Base-by-base conservation (phyloP, 2,329 filamentous ascomycete species). In the Fusarium vanettenii region DNA sequence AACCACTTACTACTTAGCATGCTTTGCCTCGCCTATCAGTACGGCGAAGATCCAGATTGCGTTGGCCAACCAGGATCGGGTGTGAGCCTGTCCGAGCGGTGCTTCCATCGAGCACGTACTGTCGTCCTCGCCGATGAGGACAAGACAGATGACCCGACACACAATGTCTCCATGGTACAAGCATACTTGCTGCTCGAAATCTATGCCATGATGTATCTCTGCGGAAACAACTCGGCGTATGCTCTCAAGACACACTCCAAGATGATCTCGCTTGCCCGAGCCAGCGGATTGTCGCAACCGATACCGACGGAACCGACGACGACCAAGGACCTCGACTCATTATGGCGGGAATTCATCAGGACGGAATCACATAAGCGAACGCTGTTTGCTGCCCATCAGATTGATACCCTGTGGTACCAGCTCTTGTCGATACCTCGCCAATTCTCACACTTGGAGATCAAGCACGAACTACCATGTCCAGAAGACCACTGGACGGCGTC, bases 331-430 rank as follows among this genome's bases (percentile, higher is more conserved):
- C 63, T 69, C 0, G 57, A 66, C 39, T 78, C 82, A 2, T 72
- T 86, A 6, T 86, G 84, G 85, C 74, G 73, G n/a, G 70, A 81
- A 41, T 85, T 85, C 45, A 78, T 82, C 39, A 73, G 72, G 59
- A 68, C 79, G 0, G 85, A 86, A 67, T 84, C 84, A 0, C 80
- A 81, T 45, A 86, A 86, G 65, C 81, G 85, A 20, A 86, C 85
- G 0, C 66, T 84, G 6, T 84, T 85, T 60, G 83, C 84, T 11
- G 79, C 84, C 0, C 84, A 86, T 68, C 84, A 86, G 64, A 79
- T 86, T 29, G 85, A 86, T 65, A 80, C 84, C 0, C 71, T 85
- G 3, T 86, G 84, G 82, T 86, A 86, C 67, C 84, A 86, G 60
- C 80, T 85, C 60, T 75, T 86, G 13, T 84, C 82, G 2, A 78